phyloP scores from a whole-genome alignment of 2,329 filamentous ascomycete species.

The Neophaeococcomyces mojaviensis region DNA sequence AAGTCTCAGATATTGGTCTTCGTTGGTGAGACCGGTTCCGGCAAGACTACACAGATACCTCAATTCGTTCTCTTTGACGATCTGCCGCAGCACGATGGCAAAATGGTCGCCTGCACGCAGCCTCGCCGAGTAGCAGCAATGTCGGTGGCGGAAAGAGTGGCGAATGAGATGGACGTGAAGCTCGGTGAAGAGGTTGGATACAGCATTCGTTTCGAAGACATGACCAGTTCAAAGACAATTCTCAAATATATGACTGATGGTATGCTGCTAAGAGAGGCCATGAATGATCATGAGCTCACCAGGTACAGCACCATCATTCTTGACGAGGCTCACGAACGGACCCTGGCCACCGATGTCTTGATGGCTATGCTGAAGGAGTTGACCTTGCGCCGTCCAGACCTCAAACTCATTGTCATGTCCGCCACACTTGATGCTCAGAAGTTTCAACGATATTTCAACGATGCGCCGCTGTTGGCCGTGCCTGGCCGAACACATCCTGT shows the following conservation, averaged over 20 bases:
- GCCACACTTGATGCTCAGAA: constrained; percentile 96
- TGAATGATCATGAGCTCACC: constrained; percentile 86
- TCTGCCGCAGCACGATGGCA: constrained; percentile 73
- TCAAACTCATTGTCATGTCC: constrained; percentile 99
- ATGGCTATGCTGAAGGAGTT: constrained; percentile 96
- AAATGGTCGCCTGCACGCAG: constrained; percentile 95
- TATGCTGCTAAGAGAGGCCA: constrained; percentile 93
- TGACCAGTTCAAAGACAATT: constrained; percentile 77
- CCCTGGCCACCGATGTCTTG: constrained; percentile 90
- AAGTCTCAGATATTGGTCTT: constrained; percentile 94
- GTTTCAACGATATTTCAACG: constrained; percentile 94
- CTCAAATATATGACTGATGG: constrained; percentile 99
- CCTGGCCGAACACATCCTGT: constrained; percentile 93
- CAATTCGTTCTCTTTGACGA: constrained; percentile 98
- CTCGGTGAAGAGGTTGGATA: constrained; percentile 95
- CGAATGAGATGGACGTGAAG: constrained; percentile 88
- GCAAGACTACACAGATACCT: constrained; percentile 98
- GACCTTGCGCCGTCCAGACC: constrained; percentile 68
- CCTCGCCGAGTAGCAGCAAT: constrained; percentile 96
- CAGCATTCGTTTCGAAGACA: constrained; percentile 97
- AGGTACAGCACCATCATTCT: constrained; percentile 97
- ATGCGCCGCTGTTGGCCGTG: constrained; percentile 86
- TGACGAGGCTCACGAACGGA: constrained; percentile 96
- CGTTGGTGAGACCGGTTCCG: constrained; percentile 97
- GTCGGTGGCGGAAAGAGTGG: constrained; percentile 97